Conservation (phyloP, 2,329 filamentous ascomycete genomes). For the Diplodia mutila region DNA sequence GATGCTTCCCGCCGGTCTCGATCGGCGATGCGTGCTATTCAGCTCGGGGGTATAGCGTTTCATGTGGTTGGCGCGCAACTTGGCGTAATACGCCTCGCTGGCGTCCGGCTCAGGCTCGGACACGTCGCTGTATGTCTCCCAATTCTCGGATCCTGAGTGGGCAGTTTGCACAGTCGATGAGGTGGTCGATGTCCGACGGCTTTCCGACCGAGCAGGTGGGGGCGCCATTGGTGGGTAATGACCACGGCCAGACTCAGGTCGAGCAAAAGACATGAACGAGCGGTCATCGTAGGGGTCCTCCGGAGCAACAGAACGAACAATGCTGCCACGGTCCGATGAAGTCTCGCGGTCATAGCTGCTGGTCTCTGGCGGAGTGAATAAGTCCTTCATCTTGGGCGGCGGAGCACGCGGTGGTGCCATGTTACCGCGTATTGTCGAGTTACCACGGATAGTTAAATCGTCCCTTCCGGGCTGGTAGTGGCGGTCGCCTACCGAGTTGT, state of each 20-base stretch:
- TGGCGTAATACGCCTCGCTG: conserved; percentile 79
- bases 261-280: conserved; percentile 26
- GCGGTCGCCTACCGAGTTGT: conserved; percentile 78
- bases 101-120: conserved; percentile 57
- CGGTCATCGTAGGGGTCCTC: conserved; percentile 87
- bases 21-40: conserved; percentile 17
- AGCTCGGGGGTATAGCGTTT: conserved; percentile 16
- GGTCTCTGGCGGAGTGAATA: conserved; percentile 58
- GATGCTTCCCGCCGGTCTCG: conserved; percentile 43
- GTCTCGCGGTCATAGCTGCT: conserved; percentile 37
- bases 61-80: conserved; percentile 61
- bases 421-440: conserved; percentile 27
- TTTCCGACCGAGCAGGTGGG: conserved; percentile 35
- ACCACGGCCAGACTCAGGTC: conserved; percentile 19
- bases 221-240: conserved; percentile 27
- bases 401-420: conserved; percentile 57
- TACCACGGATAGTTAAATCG: conserved; percentile 39
- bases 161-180: conserved; percentile 63
- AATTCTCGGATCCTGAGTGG: conserved; percentile 78
- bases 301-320: conserved; percentile 64
- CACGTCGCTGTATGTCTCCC: conserved; percentile 93
- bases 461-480: conserved; percentile 36
- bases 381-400: conserved; percentile 90
- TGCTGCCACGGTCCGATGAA: conserved; percentile 50
- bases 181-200: conserved; percentile 72